A percentile compares a stretch with the other conserved stretches of the same genome.
Evolutionary conservation across 1,139 yeast genomes (phyloP).

Genomic region (Trichomonascaceae sp.): DNA sequence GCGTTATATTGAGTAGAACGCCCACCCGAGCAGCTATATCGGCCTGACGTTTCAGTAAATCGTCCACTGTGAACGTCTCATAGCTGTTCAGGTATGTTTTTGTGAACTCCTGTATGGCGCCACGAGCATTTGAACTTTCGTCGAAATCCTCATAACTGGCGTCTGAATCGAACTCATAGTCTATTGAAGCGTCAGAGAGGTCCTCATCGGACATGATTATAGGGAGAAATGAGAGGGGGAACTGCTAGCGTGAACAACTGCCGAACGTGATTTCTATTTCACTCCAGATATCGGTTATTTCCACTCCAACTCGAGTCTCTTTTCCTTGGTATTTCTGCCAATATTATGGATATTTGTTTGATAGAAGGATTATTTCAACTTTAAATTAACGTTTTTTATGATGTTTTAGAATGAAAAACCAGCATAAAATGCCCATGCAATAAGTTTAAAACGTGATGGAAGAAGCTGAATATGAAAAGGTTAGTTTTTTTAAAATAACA

Average conservation of each 20-base stretch:
- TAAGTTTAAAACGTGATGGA: too few relatives aligned
- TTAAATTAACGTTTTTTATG: background rate
- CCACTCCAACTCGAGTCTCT: too few relatives aligned
- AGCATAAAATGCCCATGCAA: background rate
- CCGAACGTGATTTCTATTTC: too few relatives aligned
- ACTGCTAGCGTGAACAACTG: too few relatives aligned
- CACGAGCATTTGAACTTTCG: background rate
- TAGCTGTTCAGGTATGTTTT: background rate
- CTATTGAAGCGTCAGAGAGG: background rate
- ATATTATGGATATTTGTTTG: background rate
- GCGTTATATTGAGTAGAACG: conserved; percentile 34
- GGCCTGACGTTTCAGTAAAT: conserved; percentile 25
- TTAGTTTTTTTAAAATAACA: too few relatives aligned
- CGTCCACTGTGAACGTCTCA: conserved; percentile 19
- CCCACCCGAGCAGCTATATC: conserved; percentile 29
- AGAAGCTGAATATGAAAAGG: background rate
- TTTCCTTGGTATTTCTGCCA: too few relatives aligned
- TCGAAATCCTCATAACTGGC: background rate
- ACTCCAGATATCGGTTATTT: too few relatives aligned
- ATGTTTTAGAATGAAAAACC: background rate
- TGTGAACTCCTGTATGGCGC: background rate
- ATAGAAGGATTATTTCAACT: background rate
- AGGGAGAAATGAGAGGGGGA: too few relatives aligned
- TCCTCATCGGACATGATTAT: background rate
- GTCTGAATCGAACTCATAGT: background rate